Percentiles rank a stretch among this genome's conserved stretches.
Evolutionary conservation across 164 flowering plant genomes (phyloP).

Genomic region (Liriodendron chinense): DNA sequence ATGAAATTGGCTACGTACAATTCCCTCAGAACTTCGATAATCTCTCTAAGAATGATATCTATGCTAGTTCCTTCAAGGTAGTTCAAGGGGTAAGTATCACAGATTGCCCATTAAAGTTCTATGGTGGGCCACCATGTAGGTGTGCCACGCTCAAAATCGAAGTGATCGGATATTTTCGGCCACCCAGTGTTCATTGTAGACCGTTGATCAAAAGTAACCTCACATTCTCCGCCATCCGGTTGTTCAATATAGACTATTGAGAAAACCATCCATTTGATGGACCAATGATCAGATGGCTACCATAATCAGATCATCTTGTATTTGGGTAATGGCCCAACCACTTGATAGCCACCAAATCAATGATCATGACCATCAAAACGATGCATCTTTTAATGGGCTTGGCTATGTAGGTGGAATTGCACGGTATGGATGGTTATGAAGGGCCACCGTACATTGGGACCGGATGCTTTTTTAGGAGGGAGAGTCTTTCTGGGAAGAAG

Average conservation of each 20-base stretch:
- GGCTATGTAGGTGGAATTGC: slow-evolving; percentile 19
- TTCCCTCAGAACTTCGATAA: slow-evolving; percentile 31
- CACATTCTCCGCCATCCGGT: too few species aligned
- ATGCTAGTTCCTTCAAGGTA: slow-evolving; percentile 1
- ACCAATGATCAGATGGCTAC: neutral
- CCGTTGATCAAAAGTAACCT: too few species aligned
- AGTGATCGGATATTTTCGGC: neutral
- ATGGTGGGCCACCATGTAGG: neutral
- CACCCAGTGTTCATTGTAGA: too few species aligned
- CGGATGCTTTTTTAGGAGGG: slow-evolving; percentile 44
- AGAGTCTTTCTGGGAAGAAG: slow-evolving; percentile 25
- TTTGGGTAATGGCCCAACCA: neutral
- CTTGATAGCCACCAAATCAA: neutral
- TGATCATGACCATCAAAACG: neutral
- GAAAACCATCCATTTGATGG: neutral
- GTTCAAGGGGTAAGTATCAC: neutral
- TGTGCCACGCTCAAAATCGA: neutral
- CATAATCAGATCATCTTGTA: neutral
- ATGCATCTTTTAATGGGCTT: neutral
- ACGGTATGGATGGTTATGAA: slow-evolving; percentile 28
- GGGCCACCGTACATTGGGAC: slow-evolving; percentile 35
- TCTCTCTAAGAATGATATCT: slow-evolving; percentile 23
- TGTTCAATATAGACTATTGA: neutral
- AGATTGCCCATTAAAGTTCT: neutral
- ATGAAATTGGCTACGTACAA: slow-evolving; percentile 34